A percentile compares a stretch with the other conserved stretches of the same genome.
Conservation (phyloP, 306 rosid genomes). For the Cyclanthera cordifolia region DNA sequence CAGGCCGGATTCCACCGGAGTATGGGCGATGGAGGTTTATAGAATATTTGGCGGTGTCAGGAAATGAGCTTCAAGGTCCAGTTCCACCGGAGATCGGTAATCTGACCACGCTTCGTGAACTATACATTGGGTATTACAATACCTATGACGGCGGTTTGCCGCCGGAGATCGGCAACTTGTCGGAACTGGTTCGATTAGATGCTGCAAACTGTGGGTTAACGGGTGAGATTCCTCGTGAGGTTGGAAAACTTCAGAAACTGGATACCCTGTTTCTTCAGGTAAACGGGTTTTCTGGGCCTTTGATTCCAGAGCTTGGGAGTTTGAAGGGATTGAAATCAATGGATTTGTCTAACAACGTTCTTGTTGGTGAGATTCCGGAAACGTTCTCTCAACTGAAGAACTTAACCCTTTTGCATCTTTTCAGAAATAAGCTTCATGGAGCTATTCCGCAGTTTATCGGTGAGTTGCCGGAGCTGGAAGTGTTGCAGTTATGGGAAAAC, state of each 20-base stretch:
- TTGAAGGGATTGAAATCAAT: conserved; percentile 62
- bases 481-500: conserved; percentile 86
- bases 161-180: conserved; percentile 60
- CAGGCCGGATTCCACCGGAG: conserved; percentile 72
- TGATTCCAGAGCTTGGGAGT: conserved; percentile 60
- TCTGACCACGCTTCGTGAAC: conserved; percentile 53
- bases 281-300: conserved; percentile 59
- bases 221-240: conserved; percentile 71
- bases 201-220: conserved; percentile 67
- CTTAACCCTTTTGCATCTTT: conserved; percentile 63
- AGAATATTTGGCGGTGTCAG: conserved; percentile 74
- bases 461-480: conserved; percentile 60
- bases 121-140: conserved; percentile 72
- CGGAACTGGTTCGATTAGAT: conserved; percentile 61
- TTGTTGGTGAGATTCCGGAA: conserved; percentile 66
- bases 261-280: conserved; percentile 91
- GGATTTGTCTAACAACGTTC: conserved; percentile 79
- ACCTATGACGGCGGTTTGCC: conserved; percentile 57
- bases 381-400: conserved; percentile 51
- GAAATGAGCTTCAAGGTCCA: conserved; percentile 55
- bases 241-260: conserved; percentile 55
- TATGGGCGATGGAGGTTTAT: conserved; percentile 46
- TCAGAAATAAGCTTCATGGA: conserved; percentile 81
- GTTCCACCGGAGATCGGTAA: conserved; percentile 80
- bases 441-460: conserved; percentile 79